Conservation (phyloP, 2,329 filamentous ascomycete genomes). For the Lasiodiplodia hormozganensis region DNA sequence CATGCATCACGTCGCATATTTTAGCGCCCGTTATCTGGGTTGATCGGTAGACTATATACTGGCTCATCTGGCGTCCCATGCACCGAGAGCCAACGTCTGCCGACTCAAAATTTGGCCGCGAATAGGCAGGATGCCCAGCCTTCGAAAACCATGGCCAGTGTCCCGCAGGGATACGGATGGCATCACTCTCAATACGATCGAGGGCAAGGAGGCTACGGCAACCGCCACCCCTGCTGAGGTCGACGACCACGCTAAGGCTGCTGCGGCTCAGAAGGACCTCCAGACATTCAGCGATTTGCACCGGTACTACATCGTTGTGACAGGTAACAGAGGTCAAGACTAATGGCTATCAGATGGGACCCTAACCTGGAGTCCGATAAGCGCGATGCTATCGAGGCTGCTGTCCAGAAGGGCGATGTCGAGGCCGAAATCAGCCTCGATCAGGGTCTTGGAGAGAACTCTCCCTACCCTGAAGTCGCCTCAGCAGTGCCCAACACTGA, state of each 20-base stretch:
- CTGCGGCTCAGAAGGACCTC: constrained; percentile 20
- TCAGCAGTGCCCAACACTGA: constrained; percentile 29
- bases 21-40: not conserved
- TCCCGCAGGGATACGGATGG: constrained; percentile 18
- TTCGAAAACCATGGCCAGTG: constrained; percentile 19
- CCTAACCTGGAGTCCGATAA: constrained; percentile 30
- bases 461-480: constrained; percentile 32
- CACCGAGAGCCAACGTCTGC: not conserved
- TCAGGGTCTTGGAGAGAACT: constrained; percentile 32
- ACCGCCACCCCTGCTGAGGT: not conserved
- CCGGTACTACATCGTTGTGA: not conserved
- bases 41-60: not conserved
- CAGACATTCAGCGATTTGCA: constrained; percentile 25
- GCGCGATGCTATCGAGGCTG: constrained; percentile 30
- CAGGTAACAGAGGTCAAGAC: not conserved
- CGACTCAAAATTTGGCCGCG: not conserved
- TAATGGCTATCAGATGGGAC: constrained; percentile 20
- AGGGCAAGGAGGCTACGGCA: constrained; percentile 12
- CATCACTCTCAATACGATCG: constrained; percentile 7
- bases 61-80: not conserved
- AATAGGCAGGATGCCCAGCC: constrained; percentile 21
- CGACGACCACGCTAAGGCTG: constrained; percentile 3
- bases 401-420: constrained; percentile 33
- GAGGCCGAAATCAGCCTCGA: constrained; percentile 39
- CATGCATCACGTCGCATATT: not conserved